phyloP scores from a whole-genome alignment of 208 protist genomes.

The Trypanosoma theileri region DNA sequence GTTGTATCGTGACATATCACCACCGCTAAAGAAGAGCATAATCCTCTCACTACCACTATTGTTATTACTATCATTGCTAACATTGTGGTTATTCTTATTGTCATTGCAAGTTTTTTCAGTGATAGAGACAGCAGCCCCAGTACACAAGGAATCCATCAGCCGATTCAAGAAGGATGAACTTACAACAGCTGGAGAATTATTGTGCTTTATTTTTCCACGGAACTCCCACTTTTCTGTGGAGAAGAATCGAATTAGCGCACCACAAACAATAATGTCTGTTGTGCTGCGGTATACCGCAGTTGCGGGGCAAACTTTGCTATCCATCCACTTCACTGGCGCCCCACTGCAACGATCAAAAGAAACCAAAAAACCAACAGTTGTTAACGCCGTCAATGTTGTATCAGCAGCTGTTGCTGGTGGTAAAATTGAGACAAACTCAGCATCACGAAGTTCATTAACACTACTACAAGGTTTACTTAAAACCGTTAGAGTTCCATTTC shows the following conservation, averaged over 20 bases:
- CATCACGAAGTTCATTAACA: constrained; percentile 60
- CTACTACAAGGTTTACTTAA: constrained; percentile 58
- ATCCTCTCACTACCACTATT: constrained; percentile 5
- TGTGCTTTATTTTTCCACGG: constrained; percentile 58
- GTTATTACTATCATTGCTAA: too few species aligned
- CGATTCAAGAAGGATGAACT: constrained; percentile 23
- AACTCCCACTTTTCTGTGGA: constrained; percentile 66
- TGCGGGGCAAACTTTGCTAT: constrained; percentile 73
- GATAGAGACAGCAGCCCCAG: constrained; percentile 16
- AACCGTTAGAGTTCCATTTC: constrained; percentile 33
- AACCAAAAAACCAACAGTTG: constrained; percentile 60
- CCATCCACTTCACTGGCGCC: constrained; percentile 81
- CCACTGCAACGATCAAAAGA: constrained; percentile 59
- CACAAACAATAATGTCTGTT: constrained; percentile 56
- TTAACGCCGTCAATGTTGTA: constrained; percentile 38
- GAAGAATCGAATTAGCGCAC: constrained; percentile 67
- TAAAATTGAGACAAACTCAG: constrained; percentile 50
- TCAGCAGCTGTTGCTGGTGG: constrained; percentile 24
- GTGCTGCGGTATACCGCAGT: constrained; percentile 30
- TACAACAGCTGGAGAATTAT: constrained; percentile 1
- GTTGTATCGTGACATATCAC: constrained; percentile 30
- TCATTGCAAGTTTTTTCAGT: too few species aligned
- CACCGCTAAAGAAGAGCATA: constrained; percentile 37
- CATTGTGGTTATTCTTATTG: too few species aligned
- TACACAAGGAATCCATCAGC: constrained; percentile 25